Percentiles rank a stretch among this genome's conserved stretches.
phyloP scores from a whole-genome alignment of 805 yeast species.

The Sugiyamaella smithiae region DNA sequence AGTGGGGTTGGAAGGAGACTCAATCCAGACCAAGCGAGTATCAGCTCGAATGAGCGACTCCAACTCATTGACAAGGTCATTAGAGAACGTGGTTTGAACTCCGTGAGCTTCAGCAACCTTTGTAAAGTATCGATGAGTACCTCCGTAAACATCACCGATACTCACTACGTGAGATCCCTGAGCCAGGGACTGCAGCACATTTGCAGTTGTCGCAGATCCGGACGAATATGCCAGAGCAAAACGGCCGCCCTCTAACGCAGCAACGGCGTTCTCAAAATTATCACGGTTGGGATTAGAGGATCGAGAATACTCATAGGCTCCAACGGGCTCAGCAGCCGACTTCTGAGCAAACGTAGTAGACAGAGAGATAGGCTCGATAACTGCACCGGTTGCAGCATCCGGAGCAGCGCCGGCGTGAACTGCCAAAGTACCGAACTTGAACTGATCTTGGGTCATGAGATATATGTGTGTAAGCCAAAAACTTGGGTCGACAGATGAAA shows the following conservation, averaged over 20 bases:
- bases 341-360: slow-evolving; percentile 83
- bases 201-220: slow-evolving; percentile 84
- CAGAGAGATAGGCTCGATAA: slow-evolving; percentile 76
- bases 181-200: slow-evolving; percentile 68
- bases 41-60: slow-evolving; percentile 52
- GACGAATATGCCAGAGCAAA: slow-evolving; percentile 68
- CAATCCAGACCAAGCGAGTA: slow-evolving; percentile 82
- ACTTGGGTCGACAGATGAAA: neutral
- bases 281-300: slow-evolving; percentile 85
- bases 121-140: slow-evolving; percentile 87
- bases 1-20: slow-evolving; percentile 87
- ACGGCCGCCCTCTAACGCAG: slow-evolving; percentile 72
- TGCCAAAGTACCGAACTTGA: slow-evolving; percentile 69
- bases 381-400: slow-evolving; percentile 78
- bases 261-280: slow-evolving; percentile 74
- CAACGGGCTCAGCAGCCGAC: slow-evolving; percentile 74
- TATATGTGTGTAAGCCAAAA: neutral
- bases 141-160: slow-evolving; percentile 87
- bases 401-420: slow-evolving; percentile 78
- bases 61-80: slow-evolving; percentile 59
- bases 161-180: slow-evolving; percentile 71
- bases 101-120: slow-evolving; percentile 81
- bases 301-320: slow-evolving; percentile 79
- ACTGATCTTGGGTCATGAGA: slow-evolving; percentile 39
- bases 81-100: slow-evolving; percentile 64